These are phyloP conservation scores for Eimeria tenella DNA, from an alignment of 169 alveolate species.

Conservation along the genomic window DNA sequence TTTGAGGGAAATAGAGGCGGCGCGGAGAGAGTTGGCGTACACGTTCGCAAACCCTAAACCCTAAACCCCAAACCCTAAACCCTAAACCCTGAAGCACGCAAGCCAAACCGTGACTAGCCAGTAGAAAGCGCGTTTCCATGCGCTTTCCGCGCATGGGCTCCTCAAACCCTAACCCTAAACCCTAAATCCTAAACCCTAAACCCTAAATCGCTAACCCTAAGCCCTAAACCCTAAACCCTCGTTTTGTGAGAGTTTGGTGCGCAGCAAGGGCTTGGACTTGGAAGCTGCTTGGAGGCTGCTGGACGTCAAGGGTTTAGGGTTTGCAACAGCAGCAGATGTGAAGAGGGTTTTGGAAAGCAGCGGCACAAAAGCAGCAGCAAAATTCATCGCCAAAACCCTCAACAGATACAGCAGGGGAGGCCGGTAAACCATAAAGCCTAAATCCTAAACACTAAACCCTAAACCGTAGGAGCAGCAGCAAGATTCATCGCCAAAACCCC, in stretches of 20 bases:
- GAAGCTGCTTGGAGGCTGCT: conserved; percentile 12
- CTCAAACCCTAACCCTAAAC: not conserved
- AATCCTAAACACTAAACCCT: conserved; percentile 36
- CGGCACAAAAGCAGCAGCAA: not conserved
- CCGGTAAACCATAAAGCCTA: not conserved
- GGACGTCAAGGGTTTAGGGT: conserved; percentile 15
- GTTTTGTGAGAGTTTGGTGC: not conserved
- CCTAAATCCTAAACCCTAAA: not conserved
- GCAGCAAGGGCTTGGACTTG: not conserved
- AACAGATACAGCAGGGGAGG: not conserved
- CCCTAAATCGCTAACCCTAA: not conserved
- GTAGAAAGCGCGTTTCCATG: not conserved
- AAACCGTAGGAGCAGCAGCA: not conserved
- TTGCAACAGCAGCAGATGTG: not conserved
- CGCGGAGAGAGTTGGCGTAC: conserved; percentile 1
- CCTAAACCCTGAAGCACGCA: not conserved
- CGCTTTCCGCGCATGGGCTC: not conserved
- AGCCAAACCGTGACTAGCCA: not conserved
- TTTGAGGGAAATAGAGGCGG: conserved; percentile 1
- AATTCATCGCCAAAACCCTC: not conserved
- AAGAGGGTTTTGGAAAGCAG: not conserved
- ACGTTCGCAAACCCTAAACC: conserved; percentile 7
- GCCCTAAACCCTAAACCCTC: conserved; percentile 34
- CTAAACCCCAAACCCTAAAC: not conserved
- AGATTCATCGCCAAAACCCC: not conserved